Percentiles rank a stretch among this genome's conserved stretches.
Evolutionary conservation across 371 early-diverging fungal species (phyloP).

Genomic region (Rhizopus sp.): DNA sequence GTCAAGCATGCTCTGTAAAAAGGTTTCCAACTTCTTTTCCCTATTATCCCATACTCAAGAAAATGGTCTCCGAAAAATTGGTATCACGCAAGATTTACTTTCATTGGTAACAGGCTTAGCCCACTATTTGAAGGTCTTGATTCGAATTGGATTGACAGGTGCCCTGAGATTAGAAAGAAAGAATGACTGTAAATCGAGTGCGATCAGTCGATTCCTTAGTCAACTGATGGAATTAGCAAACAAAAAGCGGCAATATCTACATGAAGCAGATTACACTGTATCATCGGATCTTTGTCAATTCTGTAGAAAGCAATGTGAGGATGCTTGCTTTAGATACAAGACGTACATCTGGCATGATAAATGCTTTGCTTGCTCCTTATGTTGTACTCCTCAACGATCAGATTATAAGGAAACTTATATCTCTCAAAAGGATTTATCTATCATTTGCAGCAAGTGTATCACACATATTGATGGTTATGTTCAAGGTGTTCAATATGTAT

Average conservation of each 20-base stretch:
- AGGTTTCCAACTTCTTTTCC: slow-evolving; percentile 91
- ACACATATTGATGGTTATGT: slow-evolving; percentile 19
- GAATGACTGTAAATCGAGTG: slow-evolving; percentile 36
- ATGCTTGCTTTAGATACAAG: slow-evolving; percentile 75
- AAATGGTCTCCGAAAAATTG: slow-evolving; percentile 62
- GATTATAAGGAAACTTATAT: slow-evolving; percentile 57
- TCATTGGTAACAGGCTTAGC: slow-evolving; percentile 92
- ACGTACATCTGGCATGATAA: slow-evolving; percentile 75
- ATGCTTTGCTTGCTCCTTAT: slow-evolving; percentile 78
- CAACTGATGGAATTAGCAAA: slow-evolving; percentile 67
- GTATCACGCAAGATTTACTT: slow-evolving; percentile 88
- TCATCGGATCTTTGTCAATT: slow-evolving; percentile 76
- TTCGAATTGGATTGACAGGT: slow-evolving; percentile 87
- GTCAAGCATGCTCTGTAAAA: slow-evolving; percentile 89
- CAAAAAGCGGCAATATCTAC: slow-evolving; percentile 26
- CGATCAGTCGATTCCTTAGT: slow-evolving; percentile 62
- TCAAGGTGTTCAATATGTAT: slow-evolving; percentile 71
- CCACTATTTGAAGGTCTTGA: slow-evolving; percentile 88
- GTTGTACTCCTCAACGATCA: slow-evolving; percentile 56
- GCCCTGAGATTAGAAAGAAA: slow-evolving; percentile 76
- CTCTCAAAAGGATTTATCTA: slow-evolving; percentile 31
- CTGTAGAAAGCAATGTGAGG: slow-evolving; percentile 79
- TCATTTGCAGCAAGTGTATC: slow-evolving; percentile 53
- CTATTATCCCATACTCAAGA: slow-evolving; percentile 82
- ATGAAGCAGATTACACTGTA: slow-evolving; percentile 26